Evolutionary conservation across 2,329 filamentous ascomycete species (phyloP).

Genomic region (Apiospora arundinis): DNA sequence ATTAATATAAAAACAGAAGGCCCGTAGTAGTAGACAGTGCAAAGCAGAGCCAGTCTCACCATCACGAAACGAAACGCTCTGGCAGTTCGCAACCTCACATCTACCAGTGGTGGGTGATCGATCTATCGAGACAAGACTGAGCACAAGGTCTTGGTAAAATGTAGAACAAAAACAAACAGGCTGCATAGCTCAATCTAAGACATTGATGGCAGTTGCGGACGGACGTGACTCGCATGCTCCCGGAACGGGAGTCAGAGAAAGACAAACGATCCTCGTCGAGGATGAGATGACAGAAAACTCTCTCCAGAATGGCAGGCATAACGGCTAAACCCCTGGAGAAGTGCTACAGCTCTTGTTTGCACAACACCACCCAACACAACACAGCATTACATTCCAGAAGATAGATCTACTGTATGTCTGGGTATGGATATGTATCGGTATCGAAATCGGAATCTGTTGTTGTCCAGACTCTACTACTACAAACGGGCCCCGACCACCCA

Average conservation of each 20-base stretch:
- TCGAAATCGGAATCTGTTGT: not conserved
- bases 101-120: too few relatives aligned
- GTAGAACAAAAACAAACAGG: constrained; percentile 3
- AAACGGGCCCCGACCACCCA: not conserved
- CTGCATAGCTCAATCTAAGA: not conserved
- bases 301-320: not conserved
- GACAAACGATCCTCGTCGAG: not conserved
- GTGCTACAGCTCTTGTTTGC: not conserved
- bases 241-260: not conserved
- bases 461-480: not conserved
- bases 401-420: not conserved
- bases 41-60: too few relatives aligned
- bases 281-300: constrained; percentile 4
- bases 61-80: not conserved
- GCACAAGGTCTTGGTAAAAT: not conserved
- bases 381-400: not conserved
- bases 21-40: too few relatives aligned
- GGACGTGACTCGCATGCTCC: constrained; percentile 1
- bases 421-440: not conserved
- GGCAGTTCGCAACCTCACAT: not conserved
- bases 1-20: not conserved
- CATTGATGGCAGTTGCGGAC: not conserved
- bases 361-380: too few relatives aligned
- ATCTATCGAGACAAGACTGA: not conserved
- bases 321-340: not conserved